Percentiles rank a stretch among this genome's conserved stretches.
These are phyloP conservation scores for Solanum medicagineum DNA, from an alignment of 257 asterid species.

Conservation along the genomic window DNA sequence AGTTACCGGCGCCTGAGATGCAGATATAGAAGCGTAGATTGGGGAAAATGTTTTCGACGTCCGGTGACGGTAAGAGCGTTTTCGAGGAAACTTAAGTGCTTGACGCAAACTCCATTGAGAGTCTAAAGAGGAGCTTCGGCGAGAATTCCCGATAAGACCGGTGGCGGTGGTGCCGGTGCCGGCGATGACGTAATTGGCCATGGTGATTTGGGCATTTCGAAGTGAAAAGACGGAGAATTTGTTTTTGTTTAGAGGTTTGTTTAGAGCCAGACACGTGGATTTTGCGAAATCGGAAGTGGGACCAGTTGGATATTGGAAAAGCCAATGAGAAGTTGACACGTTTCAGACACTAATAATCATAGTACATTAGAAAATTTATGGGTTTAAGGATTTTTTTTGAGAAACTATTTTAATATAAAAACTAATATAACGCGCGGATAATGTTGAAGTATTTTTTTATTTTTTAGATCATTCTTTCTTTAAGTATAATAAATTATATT, in stretches of 20 bases:
- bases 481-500: too few species aligned
- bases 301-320: background rate
- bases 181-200: background rate
- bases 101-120: background rate
- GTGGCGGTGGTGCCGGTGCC: background rate
- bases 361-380: too few species aligned
- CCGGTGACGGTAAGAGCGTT: background rate
- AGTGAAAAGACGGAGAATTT: background rate
- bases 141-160: background rate
- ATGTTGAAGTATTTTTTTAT: too few species aligned
- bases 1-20: constrained; percentile 17
- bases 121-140: background rate
- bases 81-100: background rate
- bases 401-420: too few species aligned
- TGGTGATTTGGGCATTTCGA: background rate
- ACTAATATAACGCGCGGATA: too few species aligned
- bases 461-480: too few species aligned
- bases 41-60: background rate
- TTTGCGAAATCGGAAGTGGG: background rate
- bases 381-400: too few species aligned
- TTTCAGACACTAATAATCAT: too few species aligned
- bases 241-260: background rate
- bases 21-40: constrained; percentile 30
- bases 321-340: background rate
- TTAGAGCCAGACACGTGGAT: background rate